Conservation (phyloP, 176 grass and related monocot genomes). For the Puya raimondii region DNA sequence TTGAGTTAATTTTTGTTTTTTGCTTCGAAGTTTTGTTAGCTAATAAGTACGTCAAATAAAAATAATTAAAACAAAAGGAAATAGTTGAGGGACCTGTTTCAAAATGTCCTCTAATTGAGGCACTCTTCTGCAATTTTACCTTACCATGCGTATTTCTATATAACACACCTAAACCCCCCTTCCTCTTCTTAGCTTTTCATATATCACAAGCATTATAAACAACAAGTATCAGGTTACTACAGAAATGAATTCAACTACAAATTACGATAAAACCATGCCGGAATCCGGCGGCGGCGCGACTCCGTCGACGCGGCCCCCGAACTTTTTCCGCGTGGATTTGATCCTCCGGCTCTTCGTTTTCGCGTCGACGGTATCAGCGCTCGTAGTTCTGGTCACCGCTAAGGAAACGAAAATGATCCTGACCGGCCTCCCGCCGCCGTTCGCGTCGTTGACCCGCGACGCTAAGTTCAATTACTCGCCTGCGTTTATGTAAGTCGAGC, state of each 20-base stretch:
- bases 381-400: constrained; percentile 50
- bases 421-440: neutral
- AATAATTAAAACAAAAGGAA: too few relatives aligned
- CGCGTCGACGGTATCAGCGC: constrained; percentile 29
- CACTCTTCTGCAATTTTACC: too few relatives aligned
- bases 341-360: constrained; percentile 39
- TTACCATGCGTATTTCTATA: too few relatives aligned
- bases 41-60: too few relatives aligned
- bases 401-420: constrained; percentile 37
- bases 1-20: too few relatives aligned
- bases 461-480: constrained; percentile 74
- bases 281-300: constrained; percentile 3
- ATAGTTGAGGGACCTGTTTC: too few relatives aligned
- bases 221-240: neutral
- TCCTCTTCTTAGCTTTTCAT: too few relatives aligned
- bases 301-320: neutral
- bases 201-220: too few relatives aligned
- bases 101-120: too few relatives aligned
- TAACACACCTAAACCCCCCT: too few relatives aligned
- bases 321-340: constrained; percentile 21
- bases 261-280: constrained; percentile 3
- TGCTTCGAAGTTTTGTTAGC: too few relatives aligned
- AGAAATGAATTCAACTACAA: neutral
- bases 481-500: constrained; percentile 39
- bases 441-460: neutral